Evolutionary conservation across 2,329 filamentous ascomycete genomes (phyloP), one percentile per base, ranked within the genome.

Genomic region (Alternaria angustiovoidea): DNA sequence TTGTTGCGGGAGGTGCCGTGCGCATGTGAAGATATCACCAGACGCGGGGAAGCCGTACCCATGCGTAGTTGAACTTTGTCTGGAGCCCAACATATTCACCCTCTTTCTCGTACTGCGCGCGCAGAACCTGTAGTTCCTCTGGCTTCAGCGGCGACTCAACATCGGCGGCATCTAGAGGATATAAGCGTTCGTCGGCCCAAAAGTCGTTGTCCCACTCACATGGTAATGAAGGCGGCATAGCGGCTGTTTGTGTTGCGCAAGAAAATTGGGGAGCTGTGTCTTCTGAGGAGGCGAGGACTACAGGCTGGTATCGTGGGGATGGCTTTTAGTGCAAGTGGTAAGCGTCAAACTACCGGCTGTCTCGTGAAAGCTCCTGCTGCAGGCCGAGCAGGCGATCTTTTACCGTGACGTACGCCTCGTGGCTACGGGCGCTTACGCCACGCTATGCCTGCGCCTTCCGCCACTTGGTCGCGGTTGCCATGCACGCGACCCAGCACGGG

Each of bases 41-140:
- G 30, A 30, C 34, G 43, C 51, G 57, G 30, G 54, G 57, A 57
- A 57, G 41, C 70, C 84, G 58, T 87, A 96, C 93, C 95, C 95
- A 99, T 77, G 95, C 94, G 80, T 94, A 98, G 88, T 99, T 99
- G 87, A 99, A 99, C 79, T 98, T 98, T 63, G 95, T 99, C 81
- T 99, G 95, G 41, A 99, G 88, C 61, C 94, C 94, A 62, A 97
- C 94, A 84, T 96, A 96, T 74, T 96, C 92, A 69, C 94, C 95
- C 82, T 99, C 95, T 78, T 97, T 97, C 78, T 98, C 94, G 79
- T 95, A 99, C 80, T 99, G 95, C 62, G 92, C 86, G 67, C 94
- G 92, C 54, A 99, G 86, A 64, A 98, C 95, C 79, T 94, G 89
- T 62, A 99, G 90, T 81, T 99, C 95, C 51, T 92, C 91, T 57